Conservation (phyloP, 768 basidiomycete species). For the Pilatotrama ljubarskyi region DNA sequence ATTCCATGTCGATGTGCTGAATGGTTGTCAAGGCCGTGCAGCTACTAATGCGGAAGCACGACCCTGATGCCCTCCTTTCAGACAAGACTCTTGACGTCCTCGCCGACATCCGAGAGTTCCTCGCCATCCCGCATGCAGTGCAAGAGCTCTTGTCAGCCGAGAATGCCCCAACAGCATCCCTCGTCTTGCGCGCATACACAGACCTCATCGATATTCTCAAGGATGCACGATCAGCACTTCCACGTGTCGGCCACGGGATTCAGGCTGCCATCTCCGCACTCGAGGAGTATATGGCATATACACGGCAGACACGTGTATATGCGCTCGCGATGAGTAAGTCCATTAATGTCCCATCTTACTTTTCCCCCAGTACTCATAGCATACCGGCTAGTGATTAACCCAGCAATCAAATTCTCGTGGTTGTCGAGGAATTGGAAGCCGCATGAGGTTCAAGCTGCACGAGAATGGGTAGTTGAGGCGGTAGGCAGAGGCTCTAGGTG, state of each 20-base stretch:
- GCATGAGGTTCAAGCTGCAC: neutral
- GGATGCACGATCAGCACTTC: neutral
- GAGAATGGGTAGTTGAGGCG: neutral
- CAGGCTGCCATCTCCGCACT: neutral
- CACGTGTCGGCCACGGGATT: neutral
- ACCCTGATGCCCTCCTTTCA: neutral
- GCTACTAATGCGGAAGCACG: neutral
- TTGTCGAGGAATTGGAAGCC: neutral
- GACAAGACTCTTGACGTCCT: conserved; percentile 20
- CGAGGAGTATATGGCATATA: neutral
- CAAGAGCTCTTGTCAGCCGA: conserved; percentile 39
- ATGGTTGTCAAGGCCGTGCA: neutral
- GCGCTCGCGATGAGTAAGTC: neutral
- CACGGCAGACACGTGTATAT: neutral
- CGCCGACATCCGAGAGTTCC: conserved; percentile 31
- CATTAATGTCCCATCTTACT: too few relatives aligned
- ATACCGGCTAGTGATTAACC: conserved; percentile 3
- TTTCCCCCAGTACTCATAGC: too few relatives aligned
- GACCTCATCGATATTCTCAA: conserved; percentile 25
- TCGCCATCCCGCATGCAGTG: conserved; percentile 30
- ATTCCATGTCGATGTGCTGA: too few relatives aligned
- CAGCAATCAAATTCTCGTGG: neutral
- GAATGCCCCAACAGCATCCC: conserved; percentile 36
- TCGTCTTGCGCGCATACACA: conserved; percentile 36
- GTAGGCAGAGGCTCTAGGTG: too few relatives aligned